Percentiles rank a stretch among this genome's conserved stretches.
phyloP scores from a whole-genome alignment of 805 yeast genomes.

The Monosporozyma yasuniensis region DNA sequence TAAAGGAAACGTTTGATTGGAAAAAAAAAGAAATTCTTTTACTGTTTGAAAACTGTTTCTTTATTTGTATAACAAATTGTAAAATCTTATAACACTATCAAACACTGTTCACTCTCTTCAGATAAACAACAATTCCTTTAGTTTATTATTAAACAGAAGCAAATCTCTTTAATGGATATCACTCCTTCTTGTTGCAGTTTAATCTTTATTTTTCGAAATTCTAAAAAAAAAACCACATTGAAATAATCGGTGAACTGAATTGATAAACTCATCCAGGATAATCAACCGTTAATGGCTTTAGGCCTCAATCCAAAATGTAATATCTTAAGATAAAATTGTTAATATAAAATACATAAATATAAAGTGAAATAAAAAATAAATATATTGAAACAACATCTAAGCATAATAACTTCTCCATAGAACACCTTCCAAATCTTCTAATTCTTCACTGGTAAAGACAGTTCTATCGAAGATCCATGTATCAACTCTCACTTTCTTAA shows the following conservation, averaged over 20 bases:
- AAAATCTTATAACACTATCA: background rate
- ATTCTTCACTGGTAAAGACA: slow-evolving; percentile 66
- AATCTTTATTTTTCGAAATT: background rate
- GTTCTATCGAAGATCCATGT: slow-evolving; percentile 89
- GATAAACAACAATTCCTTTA: background rate
- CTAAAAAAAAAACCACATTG: background rate
- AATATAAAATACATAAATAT: no score
- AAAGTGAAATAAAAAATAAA: background rate
- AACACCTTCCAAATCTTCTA: slow-evolving; percentile 91
- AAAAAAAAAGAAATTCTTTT: no score
- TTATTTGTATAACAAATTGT: background rate
- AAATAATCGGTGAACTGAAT: background rate
- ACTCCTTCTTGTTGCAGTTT: background rate
- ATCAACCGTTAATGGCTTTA: no score
- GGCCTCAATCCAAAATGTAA: background rate
- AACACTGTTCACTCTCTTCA: background rate
- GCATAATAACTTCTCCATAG: slow-evolving; percentile 88
- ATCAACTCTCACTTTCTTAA: slow-evolving; percentile 87
- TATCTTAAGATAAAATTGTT: background rate
- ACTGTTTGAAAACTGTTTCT: background rate
- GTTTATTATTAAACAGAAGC: no score
- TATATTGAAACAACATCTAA: slow-evolving; percentile 23
- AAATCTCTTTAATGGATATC: background rate
- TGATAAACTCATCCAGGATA: no score
- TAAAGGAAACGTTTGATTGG: background rate